phyloP scores from a whole-genome alignment of 176 grass and related monocot species.

The Ampelocalamus luodianensis region DNA sequence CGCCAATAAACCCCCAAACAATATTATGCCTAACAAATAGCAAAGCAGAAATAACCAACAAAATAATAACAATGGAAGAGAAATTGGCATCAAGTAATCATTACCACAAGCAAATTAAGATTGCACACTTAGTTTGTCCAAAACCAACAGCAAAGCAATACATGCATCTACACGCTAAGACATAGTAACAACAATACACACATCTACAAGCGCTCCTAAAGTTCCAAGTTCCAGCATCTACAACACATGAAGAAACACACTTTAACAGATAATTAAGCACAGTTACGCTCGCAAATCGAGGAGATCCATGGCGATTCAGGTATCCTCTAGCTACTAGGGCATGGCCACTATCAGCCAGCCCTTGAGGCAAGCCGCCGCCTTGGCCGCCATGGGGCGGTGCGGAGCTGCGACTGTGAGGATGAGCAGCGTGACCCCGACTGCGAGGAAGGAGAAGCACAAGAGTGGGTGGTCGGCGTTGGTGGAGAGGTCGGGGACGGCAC shows the following conservation, averaged over 20 bases:
- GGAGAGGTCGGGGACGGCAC: background rate
- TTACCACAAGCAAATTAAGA: background rate
- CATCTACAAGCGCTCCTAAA: background rate
- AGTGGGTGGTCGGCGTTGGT: background rate
- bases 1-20: background rate
- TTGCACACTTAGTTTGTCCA: background rate
- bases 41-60: background rate
- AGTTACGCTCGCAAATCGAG: background rate
- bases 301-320: background rate
- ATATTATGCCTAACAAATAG: background rate
- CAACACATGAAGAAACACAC: background rate
- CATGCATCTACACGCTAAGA: background rate
- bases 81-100: background rate
- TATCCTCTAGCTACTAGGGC: background rate
- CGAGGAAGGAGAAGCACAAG: background rate
- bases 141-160: background rate
- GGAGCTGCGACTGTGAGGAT: background rate
- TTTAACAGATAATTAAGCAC: background rate
- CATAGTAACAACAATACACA: background rate
- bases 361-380: background rate
- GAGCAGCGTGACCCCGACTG: background rate
- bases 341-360: background rate
- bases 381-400: background rate
- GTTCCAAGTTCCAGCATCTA: background rate
- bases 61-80: background rate